phyloP scores from a whole-genome alignment of 2,329 filamentous ascomycete species.

The Sporothrix globosa region DNA sequence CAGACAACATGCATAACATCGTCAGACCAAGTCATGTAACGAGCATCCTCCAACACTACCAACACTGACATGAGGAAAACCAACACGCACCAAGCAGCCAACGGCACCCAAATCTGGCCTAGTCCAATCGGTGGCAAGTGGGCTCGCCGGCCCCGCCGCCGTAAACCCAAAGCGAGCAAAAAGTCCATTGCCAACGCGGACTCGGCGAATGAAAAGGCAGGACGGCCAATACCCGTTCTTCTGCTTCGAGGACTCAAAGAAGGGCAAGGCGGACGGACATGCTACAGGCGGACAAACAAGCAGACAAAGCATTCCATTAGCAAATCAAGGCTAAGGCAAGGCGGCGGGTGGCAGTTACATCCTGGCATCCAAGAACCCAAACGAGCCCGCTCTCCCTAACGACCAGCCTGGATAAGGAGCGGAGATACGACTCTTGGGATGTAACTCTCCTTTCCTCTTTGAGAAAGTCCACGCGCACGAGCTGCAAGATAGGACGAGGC shows the following conservation, averaged over 20 bases:
- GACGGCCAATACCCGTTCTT: too few relatives aligned
- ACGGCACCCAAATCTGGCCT: neutral
- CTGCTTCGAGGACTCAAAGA: too few relatives aligned
- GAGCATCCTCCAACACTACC: neutral
- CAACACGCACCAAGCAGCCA: neutral
- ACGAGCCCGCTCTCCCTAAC: neutral
- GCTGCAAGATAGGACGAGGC: slow-evolving; percentile 26
- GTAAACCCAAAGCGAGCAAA: slow-evolving; percentile 34
- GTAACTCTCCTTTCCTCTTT: slow-evolving; percentile 25
- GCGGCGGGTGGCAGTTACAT: slow-evolving; percentile 4
- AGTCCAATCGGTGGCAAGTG: slow-evolving; percentile 2
- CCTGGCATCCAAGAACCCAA: neutral
- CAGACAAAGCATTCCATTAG: neutral
- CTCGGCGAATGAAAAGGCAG: slow-evolving; percentile 4
- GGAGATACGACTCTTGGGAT: slow-evolving; percentile 14
- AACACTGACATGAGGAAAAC: neutral
- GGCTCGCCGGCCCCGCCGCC: slow-evolving; percentile 24
- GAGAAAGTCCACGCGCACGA: slow-evolving; percentile 30
- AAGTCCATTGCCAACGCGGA: slow-evolving; percentile 31
- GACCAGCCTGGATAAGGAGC: neutral
- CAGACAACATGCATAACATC: neutral
- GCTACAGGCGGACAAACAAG: neutral
- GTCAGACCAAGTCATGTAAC: neutral
- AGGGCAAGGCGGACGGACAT: neutral
- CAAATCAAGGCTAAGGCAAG: slow-evolving; percentile 2